Evolutionary conservation across 768 basidiomycete genomes (phyloP).

Genomic region (Epithele typhae): DNA sequence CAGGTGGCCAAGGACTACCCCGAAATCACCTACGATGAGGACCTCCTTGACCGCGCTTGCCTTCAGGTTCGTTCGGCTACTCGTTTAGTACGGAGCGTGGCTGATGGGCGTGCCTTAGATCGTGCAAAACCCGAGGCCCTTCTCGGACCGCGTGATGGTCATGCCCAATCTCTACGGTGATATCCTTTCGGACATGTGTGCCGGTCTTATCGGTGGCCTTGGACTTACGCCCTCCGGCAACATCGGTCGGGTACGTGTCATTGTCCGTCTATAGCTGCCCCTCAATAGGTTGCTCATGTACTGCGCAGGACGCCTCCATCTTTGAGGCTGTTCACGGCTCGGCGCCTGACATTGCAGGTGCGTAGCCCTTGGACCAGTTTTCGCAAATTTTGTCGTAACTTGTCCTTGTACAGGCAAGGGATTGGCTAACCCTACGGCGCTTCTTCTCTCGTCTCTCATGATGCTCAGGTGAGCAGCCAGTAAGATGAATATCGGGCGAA

Average conservation of each 20-base stretch:
- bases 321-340: constrained; percentile 99
- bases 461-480: constrained; percentile 74
- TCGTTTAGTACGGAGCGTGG: background rate
- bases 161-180: constrained; percentile 99
- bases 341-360: constrained; percentile 97
- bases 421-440: constrained; percentile 98
- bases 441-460: constrained; percentile 93
- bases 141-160: constrained; percentile 97
- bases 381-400: no score
- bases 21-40: constrained; percentile 90
- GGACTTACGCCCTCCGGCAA: constrained; percentile 97
- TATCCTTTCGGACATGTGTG: constrained; percentile 92
- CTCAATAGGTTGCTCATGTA: constrained; percentile 13
- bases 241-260: constrained; percentile 78
- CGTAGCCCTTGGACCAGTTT: constrained; percentile 6
- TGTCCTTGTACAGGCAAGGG: constrained; percentile 58
- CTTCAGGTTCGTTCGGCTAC: constrained; percentile 55
- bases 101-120: constrained; percentile 42
- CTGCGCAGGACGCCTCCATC: constrained; percentile 86
- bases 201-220: constrained; percentile 95
- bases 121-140: constrained; percentile 90
- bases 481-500: constrained; percentile 17
- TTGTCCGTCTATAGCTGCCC: background rate
- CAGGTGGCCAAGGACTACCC: constrained; percentile 96
- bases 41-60: constrained; percentile 94